These are phyloP conservation scores for Schizochytrium sp. DNA, from an alignment of 108 stramenopile genomes.

Conservation along the genomic window DNA sequence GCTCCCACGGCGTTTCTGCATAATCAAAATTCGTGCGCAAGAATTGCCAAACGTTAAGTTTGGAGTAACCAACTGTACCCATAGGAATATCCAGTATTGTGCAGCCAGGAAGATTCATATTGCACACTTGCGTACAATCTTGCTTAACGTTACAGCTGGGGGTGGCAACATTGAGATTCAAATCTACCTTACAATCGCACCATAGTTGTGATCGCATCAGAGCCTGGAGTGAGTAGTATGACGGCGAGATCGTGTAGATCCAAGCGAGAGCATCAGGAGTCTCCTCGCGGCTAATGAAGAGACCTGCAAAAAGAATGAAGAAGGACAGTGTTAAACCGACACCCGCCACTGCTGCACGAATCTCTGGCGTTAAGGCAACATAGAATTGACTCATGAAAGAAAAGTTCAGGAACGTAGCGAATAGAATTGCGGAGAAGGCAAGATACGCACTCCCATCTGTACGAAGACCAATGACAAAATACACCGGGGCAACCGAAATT, in stretches of 20 bases:
- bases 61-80: background rate
- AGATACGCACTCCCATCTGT: background rate
- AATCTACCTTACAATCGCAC: background rate
- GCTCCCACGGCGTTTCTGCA: background rate
- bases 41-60: background rate
- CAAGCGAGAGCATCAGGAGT: constrained; percentile 14
- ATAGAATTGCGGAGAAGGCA: background rate
- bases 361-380: constrained; percentile 34
- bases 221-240: background rate
- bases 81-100: background rate
- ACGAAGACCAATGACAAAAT: constrained; percentile 47
- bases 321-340: background rate
- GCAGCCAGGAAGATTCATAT: background rate
- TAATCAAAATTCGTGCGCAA: background rate
- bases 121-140: constrained; percentile 11
- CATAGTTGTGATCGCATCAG: constrained; percentile 24
- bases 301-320: constrained; percentile 49
- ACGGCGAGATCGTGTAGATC: constrained; percentile 13
- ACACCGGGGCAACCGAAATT: background rate
- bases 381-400: background rate
- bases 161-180: background rate
- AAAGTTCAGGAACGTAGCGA: background rate
- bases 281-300: constrained; percentile 63
- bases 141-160: background rate
- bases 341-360: background rate